Evolutionary conservation across 2,329 filamentous ascomycete genomes (phyloP).

Genomic region (Penicillium sp.): DNA sequence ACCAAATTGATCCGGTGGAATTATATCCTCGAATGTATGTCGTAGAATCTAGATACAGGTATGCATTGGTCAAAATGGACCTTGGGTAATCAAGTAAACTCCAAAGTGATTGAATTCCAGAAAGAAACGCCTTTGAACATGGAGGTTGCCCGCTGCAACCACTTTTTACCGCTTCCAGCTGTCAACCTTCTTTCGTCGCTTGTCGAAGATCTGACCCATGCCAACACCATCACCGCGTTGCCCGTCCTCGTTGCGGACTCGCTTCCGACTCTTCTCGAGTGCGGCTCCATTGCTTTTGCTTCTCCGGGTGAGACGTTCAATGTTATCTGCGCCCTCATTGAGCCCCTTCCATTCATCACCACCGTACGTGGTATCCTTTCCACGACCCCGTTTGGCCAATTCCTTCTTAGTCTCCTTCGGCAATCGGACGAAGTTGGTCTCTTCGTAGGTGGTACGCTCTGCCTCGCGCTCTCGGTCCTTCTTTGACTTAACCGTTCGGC

Average conservation of each 20-base stretch:
- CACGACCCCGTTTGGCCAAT: constrained; percentile 50
- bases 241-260: constrained; percentile 62
- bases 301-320: constrained; percentile 69
- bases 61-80: constrained; percentile 6
- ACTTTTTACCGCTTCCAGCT: constrained; percentile 32
- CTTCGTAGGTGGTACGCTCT: constrained; percentile 78
- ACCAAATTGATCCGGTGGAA: not conserved
- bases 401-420: constrained; percentile 86
- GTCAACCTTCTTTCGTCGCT: constrained; percentile 39
- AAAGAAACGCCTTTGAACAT: constrained; percentile 7
- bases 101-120: constrained; percentile 3
- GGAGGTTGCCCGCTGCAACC: not conserved
- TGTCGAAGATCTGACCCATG: constrained; percentile 56
- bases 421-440: constrained; percentile 79
- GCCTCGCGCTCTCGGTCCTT: constrained; percentile 67
- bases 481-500: constrained; percentile 68
- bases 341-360: constrained; percentile 89
- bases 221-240: constrained; percentile 55
- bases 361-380: constrained; percentile 57
- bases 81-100: constrained; percentile 7
- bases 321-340: constrained; percentile 75
- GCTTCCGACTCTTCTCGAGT: constrained; percentile 78
- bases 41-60: constrained; percentile 1
- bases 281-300: constrained; percentile 51
- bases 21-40: constrained; percentile 1